Conservation (phyloP, 805 yeast species). For the Lipomyces chichibuensis region DNA sequence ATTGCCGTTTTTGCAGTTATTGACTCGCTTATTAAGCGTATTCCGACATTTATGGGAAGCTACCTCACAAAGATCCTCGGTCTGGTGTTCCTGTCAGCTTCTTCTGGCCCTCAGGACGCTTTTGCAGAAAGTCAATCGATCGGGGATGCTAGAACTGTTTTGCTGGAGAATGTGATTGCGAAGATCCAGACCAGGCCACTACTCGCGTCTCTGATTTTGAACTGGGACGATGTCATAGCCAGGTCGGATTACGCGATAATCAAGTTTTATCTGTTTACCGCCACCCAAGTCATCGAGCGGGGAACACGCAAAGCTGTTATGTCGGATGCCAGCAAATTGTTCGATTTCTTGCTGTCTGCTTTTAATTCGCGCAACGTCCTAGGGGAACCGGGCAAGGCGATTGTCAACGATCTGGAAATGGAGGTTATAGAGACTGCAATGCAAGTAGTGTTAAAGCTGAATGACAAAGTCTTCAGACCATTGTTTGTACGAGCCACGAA, state of each 20-base stretch:
- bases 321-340: constrained; percentile 25
- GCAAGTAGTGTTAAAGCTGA: constrained; percentile 80
- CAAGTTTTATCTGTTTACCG: constrained; percentile 60
- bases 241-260: constrained; percentile 50
- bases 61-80: constrained; percentile 64
- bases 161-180: constrained; percentile 61
- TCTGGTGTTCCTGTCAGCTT: constrained; percentile 47
- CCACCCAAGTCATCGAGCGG: constrained; percentile 19
- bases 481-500: constrained; percentile 80
- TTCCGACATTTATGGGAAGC: constrained; percentile 82
- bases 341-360: constrained; percentile 24
- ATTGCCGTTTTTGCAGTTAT: constrained; percentile 70
- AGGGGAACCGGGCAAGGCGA: constrained; percentile 57
- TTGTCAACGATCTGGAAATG: constrained; percentile 79
- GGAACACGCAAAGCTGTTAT: constrained; percentile 27
- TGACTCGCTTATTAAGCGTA: constrained; percentile 73
- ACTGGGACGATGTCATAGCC: constrained; percentile 57
- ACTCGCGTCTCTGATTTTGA: constrained; percentile 60
- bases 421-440: constrained; percentile 74
- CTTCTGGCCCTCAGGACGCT: constrained; percentile 2
- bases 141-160: constrained; percentile 52
- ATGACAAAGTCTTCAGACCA: constrained; percentile 92
- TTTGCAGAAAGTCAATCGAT: constrained; percentile 20
- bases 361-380: constrained; percentile 45
- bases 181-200: constrained; percentile 69